Percentiles rank a stretch among this genome's conserved stretches.
phyloP scores from a whole-genome alignment of 139 green algal genomes.

The Coelastrella sp. region DNA sequence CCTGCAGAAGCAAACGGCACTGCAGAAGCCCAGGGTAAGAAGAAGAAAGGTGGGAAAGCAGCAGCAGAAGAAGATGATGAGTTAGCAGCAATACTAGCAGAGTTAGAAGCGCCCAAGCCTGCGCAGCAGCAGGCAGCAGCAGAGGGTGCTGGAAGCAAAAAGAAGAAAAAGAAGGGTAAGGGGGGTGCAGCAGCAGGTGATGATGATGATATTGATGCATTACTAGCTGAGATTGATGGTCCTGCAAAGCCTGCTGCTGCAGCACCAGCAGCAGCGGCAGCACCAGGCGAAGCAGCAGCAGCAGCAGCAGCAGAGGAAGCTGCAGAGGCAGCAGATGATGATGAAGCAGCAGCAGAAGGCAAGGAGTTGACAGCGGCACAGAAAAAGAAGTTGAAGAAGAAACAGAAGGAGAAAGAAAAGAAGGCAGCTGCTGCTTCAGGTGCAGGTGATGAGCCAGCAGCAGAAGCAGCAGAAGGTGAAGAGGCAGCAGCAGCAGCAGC shows the following conservation, averaged over 20 bases:
- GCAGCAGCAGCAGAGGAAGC: slow-evolving; percentile 45
- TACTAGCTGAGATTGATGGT: slow-evolving; percentile 78
- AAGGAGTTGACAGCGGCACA: slow-evolving; percentile 78
- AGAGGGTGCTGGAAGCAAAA: slow-evolving; percentile 15
- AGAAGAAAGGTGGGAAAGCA: slow-evolving; percentile 55
- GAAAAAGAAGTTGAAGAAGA: slow-evolving; percentile 92
- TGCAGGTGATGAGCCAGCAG: slow-evolving; percentile 38
- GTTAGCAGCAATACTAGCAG: slow-evolving; percentile 77
- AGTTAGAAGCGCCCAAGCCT: slow-evolving; percentile 72
- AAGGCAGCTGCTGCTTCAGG: slow-evolving; percentile 66
- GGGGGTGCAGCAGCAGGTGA: slow-evolving; percentile 50
- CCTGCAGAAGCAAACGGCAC: slow-evolving; percentile 35
- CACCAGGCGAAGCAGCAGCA: slow-evolving; percentile 38
- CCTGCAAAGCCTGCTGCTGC: slow-evolving; percentile 39
- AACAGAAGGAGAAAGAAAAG: slow-evolving; percentile 83
- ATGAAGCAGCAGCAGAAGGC: slow-evolving; percentile 45
- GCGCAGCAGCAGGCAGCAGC: slow-evolving; percentile 35
- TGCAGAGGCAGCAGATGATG: slow-evolving; percentile 47
- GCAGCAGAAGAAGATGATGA: slow-evolving; percentile 70
- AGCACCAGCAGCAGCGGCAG: slow-evolving; percentile 23
- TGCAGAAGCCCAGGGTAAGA: slow-evolving; percentile 57
- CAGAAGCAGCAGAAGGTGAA: slow-evolving; percentile 45
- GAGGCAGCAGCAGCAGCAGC: slow-evolving; percentile 54
- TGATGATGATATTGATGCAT: slow-evolving; percentile 78
- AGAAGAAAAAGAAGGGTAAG: slow-evolving; percentile 39